Percentiles rank a stretch among this genome's conserved stretches.
phyloP scores from a whole-genome alignment of 352 stramenopile species.

The Phytophthora boehmeriae region DNA sequence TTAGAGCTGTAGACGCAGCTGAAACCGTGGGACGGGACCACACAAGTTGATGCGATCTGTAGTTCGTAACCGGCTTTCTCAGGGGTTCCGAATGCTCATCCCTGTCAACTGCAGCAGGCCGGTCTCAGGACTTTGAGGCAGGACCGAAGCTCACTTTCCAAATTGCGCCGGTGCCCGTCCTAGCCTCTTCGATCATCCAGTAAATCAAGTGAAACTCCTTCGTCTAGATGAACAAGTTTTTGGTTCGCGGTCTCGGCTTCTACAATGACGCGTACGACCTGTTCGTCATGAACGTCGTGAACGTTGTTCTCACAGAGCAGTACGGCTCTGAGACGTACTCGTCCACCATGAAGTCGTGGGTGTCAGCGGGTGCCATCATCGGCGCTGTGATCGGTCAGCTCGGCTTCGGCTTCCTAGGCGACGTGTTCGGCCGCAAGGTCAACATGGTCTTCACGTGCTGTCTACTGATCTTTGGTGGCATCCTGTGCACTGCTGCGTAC shows the following conservation, averaged over 20 bases:
- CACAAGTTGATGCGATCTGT: too few species aligned
- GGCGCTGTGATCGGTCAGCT: constrained; percentile 26
- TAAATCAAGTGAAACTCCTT: constrained; percentile 1
- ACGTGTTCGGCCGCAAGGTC: constrained; percentile 28
- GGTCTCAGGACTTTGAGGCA: too few species aligned
- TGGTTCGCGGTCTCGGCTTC: constrained; percentile 15
- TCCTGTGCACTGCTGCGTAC: constrained; percentile 23
- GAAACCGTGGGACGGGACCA: too few species aligned
- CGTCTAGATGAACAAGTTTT: constrained; percentile 13
- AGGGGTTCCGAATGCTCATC: constrained; percentile 29
- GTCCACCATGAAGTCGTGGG: constrained; percentile 15
- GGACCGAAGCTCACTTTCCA: constrained; percentile 11
- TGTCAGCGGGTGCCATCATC: constrained; percentile 22
- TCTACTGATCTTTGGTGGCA: constrained; percentile 20
- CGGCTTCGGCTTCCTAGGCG: constrained; percentile 23
- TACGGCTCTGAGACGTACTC: constrained; percentile 10
- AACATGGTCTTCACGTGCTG: constrained; percentile 33
- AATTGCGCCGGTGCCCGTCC: constrained; percentile 12
- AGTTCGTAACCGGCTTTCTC: too few species aligned
- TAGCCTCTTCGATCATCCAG: not conserved
- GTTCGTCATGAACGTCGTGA: constrained; percentile 18
- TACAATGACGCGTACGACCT: constrained; percentile 16
- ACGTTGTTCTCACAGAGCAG: constrained; percentile 16
- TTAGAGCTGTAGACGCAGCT: too few species aligned
- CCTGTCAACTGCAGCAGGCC: constrained; percentile 15